Evolutionary conservation across 2,329 filamentous ascomycete genomes (phyloP).

Genomic region (Alternaria gansuensis): DNA sequence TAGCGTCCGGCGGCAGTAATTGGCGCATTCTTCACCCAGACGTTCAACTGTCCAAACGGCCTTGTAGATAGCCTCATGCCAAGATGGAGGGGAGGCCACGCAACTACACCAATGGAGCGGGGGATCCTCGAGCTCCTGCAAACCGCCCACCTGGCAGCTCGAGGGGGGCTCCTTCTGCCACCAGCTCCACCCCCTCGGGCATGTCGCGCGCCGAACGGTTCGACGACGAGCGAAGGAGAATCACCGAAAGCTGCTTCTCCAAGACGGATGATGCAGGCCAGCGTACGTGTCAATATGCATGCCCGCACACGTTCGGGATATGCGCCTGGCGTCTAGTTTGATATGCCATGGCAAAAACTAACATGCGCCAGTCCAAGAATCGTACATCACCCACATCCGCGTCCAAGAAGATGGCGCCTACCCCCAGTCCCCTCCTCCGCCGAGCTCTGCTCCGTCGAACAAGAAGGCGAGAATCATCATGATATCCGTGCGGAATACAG

Average conservation of each 20-base stretch:
- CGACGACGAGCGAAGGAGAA: constrained; percentile 94
- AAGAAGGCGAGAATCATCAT: constrained; percentile 94
- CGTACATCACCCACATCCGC: constrained; percentile 96
- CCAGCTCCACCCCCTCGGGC: constrained; percentile 38
- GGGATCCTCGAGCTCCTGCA: constrained; percentile 36
- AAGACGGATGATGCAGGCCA: constrained; percentile 89
- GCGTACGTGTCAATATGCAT: constrained; percentile 64
- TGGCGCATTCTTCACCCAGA: constrained; percentile 3
- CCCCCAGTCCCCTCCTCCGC: constrained; percentile 84
- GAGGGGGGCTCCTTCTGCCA: constrained; percentile 39
- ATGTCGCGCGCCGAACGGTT: constrained; percentile 78
- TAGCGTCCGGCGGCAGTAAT: constrained; percentile 27
- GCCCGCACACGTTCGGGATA: constrained; percentile 3
- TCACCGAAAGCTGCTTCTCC: constrained; percentile 92
- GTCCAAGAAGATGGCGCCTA: constrained; percentile 86
- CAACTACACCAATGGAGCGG: constrained; percentile 43
- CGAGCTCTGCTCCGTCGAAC: constrained; percentile 73
- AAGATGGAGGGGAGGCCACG: constrained; percentile 50
- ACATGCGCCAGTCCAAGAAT: constrained; percentile 73
- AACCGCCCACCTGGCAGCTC: constrained; percentile 39
- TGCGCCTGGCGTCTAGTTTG: background rate
- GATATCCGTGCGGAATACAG: constrained; percentile 90
- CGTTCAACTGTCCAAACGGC: background rate
- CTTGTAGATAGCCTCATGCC: background rate
- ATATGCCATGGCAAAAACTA: constrained; percentile 14